phyloP scores from a whole-genome alignment of 495 filamentous ascomycete species.

The Podospora pseudopauciseta region DNA sequence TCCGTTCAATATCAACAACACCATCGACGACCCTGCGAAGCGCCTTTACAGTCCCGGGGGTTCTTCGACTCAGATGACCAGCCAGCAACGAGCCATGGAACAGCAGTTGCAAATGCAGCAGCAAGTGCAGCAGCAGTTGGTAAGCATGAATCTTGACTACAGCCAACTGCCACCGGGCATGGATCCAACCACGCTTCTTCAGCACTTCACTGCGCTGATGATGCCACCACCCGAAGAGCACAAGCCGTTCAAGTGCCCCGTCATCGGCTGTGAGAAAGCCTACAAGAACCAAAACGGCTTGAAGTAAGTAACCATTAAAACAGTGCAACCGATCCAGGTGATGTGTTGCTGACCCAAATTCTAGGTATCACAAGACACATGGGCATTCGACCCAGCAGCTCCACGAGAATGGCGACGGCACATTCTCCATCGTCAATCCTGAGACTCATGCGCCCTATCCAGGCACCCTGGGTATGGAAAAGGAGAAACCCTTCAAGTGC shows the following conservation, averaged over 20 bases:
- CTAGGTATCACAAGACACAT: conserved; percentile 72
- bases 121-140: conserved; percentile 57
- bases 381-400: conserved; percentile 95
- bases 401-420: conserved; percentile 92
- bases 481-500: conserved; percentile 97
- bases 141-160: conserved; percentile 60
- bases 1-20: conserved; percentile 37
- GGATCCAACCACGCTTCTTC: conserved; percentile 69
- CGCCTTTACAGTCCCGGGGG: conserved; percentile 83
- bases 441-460: conserved; percentile 91
- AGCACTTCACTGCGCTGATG: conserved; percentile 63
- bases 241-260: conserved; percentile 95
- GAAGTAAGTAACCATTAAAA: conserved; percentile 57
- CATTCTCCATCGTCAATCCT: conserved; percentile 96
- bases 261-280: conserved; percentile 98
- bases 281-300: conserved; percentile 99
- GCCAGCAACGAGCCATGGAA: conserved; percentile 45
- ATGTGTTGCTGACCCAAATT: conserved; percentile 33
- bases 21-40: conserved; percentile 95
- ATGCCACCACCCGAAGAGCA: conserved; percentile 65
- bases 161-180: conserved; percentile 69
- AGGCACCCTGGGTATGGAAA: conserved; percentile 97
- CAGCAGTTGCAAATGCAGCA: conserved; percentile 36
- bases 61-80: conserved; percentile 50
- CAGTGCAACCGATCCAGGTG: conserved; percentile 11